A percentile compares a stretch with the other conserved stretches of the same genome.
Conservation (phyloP, 140 eudicot genomes). For the Anethum foeniculum region DNA sequence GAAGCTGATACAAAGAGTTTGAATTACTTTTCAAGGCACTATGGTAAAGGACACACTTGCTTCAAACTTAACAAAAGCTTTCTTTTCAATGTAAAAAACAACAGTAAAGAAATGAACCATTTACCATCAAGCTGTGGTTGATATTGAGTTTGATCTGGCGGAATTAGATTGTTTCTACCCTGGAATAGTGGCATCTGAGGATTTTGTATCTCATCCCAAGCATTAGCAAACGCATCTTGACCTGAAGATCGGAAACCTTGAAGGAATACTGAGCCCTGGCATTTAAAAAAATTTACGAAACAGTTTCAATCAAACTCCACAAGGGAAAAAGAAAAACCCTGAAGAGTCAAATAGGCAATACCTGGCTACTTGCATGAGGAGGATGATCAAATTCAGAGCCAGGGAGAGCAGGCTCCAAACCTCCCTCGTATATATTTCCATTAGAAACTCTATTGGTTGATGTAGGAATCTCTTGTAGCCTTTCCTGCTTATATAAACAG, state of each 20-base stretch:
- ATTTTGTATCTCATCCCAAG: slow-evolving; percentile 81
- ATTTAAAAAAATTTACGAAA: slow-evolving; percentile 6
- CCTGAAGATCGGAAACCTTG: slow-evolving; percentile 65
- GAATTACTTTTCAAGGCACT: not conserved
- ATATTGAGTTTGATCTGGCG: slow-evolving; percentile 32
- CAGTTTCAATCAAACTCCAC: not conserved
- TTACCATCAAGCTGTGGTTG: slow-evolving; percentile 71
- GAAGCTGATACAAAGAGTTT: slow-evolving; percentile 13
- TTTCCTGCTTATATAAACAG: slow-evolving; percentile 46
- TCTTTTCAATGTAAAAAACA: not conserved
- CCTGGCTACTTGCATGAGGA: slow-evolving; percentile 48
- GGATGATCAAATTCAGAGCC: slow-evolving; percentile 79
- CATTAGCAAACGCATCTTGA: slow-evolving; percentile 60
- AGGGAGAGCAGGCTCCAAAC: slow-evolving; percentile 58
- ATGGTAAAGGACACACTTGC: not conserved
- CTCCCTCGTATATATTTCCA: slow-evolving; percentile 36
- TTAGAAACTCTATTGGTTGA: slow-evolving; percentile 52
- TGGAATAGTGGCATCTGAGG: slow-evolving; percentile 51
- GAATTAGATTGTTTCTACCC: slow-evolving; percentile 26
- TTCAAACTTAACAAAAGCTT: not conserved
- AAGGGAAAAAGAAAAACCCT: not conserved
- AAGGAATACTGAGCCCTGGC: slow-evolving; percentile 74
- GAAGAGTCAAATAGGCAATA: slow-evolving; percentile 10
- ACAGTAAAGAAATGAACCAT: not conserved
- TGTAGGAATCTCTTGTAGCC: slow-evolving; percentile 83